phyloP scores from a whole-genome alignment of 345 rosid genomes.

The Gossypioides kirkii region DNA sequence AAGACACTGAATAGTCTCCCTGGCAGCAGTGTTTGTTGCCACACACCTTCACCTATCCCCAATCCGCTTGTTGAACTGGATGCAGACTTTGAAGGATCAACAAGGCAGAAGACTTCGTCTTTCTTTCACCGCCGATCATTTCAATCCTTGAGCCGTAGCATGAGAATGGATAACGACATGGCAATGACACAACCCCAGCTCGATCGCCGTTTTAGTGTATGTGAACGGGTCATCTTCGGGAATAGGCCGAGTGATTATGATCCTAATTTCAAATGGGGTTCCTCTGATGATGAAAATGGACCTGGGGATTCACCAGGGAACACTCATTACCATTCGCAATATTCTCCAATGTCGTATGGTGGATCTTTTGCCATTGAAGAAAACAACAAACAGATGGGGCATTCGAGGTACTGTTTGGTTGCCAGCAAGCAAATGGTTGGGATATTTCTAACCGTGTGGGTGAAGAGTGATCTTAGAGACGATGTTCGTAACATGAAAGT shows the following conservation, averaged over 20 bases:
- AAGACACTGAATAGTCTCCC: constrained; percentile 84
- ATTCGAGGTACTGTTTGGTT: constrained; percentile 76
- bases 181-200: constrained; percentile 44
- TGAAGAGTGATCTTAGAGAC: constrained; percentile 76
- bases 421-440: constrained; percentile 99
- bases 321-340: constrained; percentile 29
- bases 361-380: constrained; percentile 56
- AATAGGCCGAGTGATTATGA: constrained; percentile 61
- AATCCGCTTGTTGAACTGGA: constrained; percentile 83
- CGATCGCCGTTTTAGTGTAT: constrained; percentile 78
- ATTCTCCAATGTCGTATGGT: constrained; percentile 45
- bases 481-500: constrained; percentile 74
- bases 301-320: constrained; percentile 52
- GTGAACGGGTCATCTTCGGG: constrained; percentile 67
- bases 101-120: constrained; percentile 49
- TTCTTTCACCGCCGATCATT: constrained; percentile 80
- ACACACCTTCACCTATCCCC: constrained; percentile 73
- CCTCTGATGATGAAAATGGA: constrained; percentile 83
- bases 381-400: constrained; percentile 39
- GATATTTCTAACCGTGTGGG: constrained; percentile 87
- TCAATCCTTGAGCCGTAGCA: constrained; percentile 65
- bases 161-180: constrained; percentile 56
- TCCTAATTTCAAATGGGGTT: constrained; percentile 56
- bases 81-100: constrained; percentile 78
- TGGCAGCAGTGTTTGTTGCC: constrained; percentile 49